phyloP scores from a whole-genome alignment of 2,329 filamentous ascomycete genomes.

The Beauveria brongniartii region DNA sequence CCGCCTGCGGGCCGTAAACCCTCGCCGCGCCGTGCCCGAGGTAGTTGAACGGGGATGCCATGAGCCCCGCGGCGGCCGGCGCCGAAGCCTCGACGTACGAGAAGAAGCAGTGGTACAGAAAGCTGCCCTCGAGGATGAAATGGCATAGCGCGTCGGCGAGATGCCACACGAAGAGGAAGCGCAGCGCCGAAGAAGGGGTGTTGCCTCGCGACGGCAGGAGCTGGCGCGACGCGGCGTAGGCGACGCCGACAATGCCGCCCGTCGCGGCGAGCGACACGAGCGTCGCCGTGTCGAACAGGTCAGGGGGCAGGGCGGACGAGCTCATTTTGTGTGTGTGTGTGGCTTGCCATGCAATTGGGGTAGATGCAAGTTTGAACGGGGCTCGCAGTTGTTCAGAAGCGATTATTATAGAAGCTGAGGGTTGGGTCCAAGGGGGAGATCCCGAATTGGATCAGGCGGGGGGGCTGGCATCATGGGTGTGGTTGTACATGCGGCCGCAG shows the following conservation, averaged over 20 bases:
- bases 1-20: slow-evolving; percentile 50
- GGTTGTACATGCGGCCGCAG: no score
- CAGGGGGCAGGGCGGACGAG: slow-evolving; percentile 34
- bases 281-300: slow-evolving; percentile 53
- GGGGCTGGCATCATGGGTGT: no score
- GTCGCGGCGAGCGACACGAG: slow-evolving; percentile 50
- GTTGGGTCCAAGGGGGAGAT: no score
- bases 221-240: slow-evolving; percentile 40
- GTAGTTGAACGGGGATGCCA: slow-evolving; percentile 44
- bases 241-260: slow-evolving; percentile 40
- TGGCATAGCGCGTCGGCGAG: slow-evolving; percentile 88
- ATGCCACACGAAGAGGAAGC: slow-evolving; percentile 89
- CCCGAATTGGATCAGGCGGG: no score
- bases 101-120: slow-evolving; percentile 92
- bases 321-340: slow-evolving; percentile 6
- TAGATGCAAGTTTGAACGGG: no score
- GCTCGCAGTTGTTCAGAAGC: not conserved
- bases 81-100: slow-evolving; percentile 30
- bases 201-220: slow-evolving; percentile 34
- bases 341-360: no score
- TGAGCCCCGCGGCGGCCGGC: slow-evolving; percentile 27
- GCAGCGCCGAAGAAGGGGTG: slow-evolving; percentile 45
- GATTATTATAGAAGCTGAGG: no score
- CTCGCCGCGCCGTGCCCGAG: slow-evolving; percentile 37
- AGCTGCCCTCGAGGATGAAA: slow-evolving; percentile 82